These are phyloP conservation scores for Aspergillus nomiae DNA, from an alignment of 2,329 filamentous ascomycete genomes.

Conservation along the genomic window DNA sequence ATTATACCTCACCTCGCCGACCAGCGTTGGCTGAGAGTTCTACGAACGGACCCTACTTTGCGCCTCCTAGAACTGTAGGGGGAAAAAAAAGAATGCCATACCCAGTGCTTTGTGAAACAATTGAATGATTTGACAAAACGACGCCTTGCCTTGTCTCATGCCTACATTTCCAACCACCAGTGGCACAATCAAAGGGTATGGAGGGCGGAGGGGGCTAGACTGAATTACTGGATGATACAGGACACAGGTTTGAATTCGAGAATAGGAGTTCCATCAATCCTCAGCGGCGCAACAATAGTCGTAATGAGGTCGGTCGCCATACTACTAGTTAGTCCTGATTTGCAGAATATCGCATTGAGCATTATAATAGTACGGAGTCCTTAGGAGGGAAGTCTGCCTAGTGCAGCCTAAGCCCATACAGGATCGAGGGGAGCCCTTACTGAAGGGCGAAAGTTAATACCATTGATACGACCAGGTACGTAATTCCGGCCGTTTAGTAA, in stretches of 20 bases:
- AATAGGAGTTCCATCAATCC: not conserved
- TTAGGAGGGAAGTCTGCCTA: slow-evolving; percentile 11
- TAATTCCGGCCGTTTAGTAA: not conserved
- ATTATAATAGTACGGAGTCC: slow-evolving; percentile 3
- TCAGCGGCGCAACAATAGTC: not conserved
- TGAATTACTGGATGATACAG: slow-evolving; percentile 18
- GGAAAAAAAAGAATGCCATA: slow-evolving; percentile 13
- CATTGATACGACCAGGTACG: slow-evolving; percentile 1
- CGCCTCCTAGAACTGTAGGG: slow-evolving; percentile 12
- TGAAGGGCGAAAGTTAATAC: slow-evolving; percentile 23
- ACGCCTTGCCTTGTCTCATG: slow-evolving; percentile 11
- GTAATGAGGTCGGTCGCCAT: not conserved
- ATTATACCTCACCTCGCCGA: slow-evolving; percentile 10
- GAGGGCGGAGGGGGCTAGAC: slow-evolving; percentile 4
- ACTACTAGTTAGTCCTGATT: slow-evolving; percentile 8
- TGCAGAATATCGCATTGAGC: slow-evolving; percentile 17
- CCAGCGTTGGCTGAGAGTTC: slow-evolving; percentile 9
- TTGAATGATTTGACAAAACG: not conserved
- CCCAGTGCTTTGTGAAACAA: slow-evolving; percentile 19
- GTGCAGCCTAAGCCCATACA: slow-evolving; percentile 23
- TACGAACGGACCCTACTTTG: not conserved
- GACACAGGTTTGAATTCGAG: slow-evolving; percentile 10
- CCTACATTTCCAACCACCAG: slow-evolving; percentile 9
- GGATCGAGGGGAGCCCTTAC: slow-evolving; percentile 19
- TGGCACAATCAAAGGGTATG: not conserved